These are phyloP conservation scores for Gnaphalium uliginosum DNA, from an alignment of 129 eudicot genomes.

Conservation along the genomic window DNA sequence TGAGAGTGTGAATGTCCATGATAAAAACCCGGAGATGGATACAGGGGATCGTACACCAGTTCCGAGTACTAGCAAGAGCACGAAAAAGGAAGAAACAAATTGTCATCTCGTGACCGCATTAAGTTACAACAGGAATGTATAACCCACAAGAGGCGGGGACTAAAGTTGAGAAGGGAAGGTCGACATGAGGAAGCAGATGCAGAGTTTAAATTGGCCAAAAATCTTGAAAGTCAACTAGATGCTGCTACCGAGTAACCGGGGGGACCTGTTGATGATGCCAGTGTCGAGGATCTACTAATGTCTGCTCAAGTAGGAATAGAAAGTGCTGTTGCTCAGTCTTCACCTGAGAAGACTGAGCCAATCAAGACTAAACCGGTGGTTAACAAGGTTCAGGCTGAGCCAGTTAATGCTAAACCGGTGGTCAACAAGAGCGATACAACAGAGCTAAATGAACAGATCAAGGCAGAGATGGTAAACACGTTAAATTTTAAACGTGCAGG, in stretches of 20 bases:
- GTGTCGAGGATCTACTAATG: slow-evolving; percentile 77
- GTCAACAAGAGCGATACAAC: slow-evolving; percentile 35
- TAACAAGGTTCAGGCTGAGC: slow-evolving; percentile 30
- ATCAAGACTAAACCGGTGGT: slow-evolving; percentile 25
- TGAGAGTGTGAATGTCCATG: slow-evolving; percentile 4
- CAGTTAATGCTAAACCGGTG: slow-evolving; percentile 12
- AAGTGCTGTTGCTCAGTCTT: slow-evolving; percentile 23
- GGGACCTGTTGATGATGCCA: slow-evolving; percentile 46
- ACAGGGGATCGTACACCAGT: slow-evolving; percentile 38
- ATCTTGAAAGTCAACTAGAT: slow-evolving; percentile 79
- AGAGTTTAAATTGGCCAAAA: slow-evolving; percentile 82
- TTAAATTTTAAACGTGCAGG: slow-evolving; percentile 79
- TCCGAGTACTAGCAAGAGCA: slow-evolving; percentile 27
- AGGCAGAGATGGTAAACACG: slow-evolving; percentile 83
- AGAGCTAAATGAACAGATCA: slow-evolving; percentile 64
- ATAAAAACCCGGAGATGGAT: slow-evolving; percentile 12
- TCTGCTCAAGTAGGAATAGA: slow-evolving; percentile 69
- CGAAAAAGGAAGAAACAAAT: slow-evolving; percentile 38
- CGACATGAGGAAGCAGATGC: slow-evolving; percentile 83
- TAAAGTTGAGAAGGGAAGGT: slow-evolving; percentile 89
- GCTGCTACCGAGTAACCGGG: slow-evolving; percentile 43
- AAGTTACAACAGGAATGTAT: slow-evolving; percentile 80
- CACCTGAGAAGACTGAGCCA: slow-evolving; percentile 26
- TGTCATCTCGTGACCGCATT: slow-evolving; percentile 78
- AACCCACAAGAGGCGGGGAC: slow-evolving; percentile 79